Evolutionary conservation across 163 green algal genomes (phyloP), one percentile per base, ranked within the genome.

Genomic region (Scenedesmus sp.): DNA sequence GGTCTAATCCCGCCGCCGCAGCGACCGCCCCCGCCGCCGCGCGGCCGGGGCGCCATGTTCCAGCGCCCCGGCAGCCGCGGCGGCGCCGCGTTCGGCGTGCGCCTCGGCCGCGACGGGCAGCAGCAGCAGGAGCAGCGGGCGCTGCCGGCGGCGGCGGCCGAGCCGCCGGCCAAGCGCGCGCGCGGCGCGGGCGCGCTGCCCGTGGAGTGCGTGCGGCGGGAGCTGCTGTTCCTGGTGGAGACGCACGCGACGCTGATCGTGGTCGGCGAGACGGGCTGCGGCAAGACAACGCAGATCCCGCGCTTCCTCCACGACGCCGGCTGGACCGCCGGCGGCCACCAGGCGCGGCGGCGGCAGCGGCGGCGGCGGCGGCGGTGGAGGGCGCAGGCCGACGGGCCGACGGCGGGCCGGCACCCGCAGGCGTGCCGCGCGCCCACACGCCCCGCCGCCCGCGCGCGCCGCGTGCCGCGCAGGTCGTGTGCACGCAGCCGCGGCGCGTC

Each of bases 401-500:
- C n/a, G n/a, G n/a, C n/a, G n/a, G n/a, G n/a, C n/a, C n/a, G n/a
- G n/a, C n/a, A n/a, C n/a, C n/a, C n/a, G n/a, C n/a, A n/a, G n/a
- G n/a, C n/a, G n/a, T n/a, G n/a, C n/a, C 24, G 24, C 56, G 4
- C 5, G 6, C 6, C 10, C 56, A 24, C 18, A 24, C 18, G 4
- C 10, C 6, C 18, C 9, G 50, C 50, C 4, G 10, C 24, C 10
- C 18, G 4, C 50, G 10, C 50, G 22, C 18, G 10, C 50, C 50
- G 10, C 50, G 50, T 6, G 50, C 50, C 50, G 4, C 22, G 36
- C 70, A 78, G 83, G 89, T 99, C 13, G 96, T 94, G 2, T 97
- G 93, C 87, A 99, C 96, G 62, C 96, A 99, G 90, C 96, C 96
- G 10, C 90, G 96, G 24, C 87, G 96, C 3, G 96, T 99, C 72